phyloP scores from a whole-genome alignment of 177 flowering plant species.

The Vitis hybrid region DNA sequence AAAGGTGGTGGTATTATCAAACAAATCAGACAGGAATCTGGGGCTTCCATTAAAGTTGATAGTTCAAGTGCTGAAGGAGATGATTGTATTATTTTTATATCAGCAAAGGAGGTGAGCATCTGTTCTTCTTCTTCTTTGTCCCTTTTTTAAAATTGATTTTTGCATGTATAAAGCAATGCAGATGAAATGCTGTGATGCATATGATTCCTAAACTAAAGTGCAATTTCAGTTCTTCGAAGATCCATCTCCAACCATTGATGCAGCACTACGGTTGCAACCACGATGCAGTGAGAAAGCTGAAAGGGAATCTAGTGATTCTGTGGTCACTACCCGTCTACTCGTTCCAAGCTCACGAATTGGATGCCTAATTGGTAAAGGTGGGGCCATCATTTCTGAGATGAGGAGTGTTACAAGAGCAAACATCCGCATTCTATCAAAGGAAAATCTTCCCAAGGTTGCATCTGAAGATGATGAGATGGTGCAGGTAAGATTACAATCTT shows the following conservation, averaged over 20 bases:
- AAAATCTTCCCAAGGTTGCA: conserved; percentile 86
- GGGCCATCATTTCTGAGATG: conserved; percentile 84
- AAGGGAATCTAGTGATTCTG: conserved; percentile 76
- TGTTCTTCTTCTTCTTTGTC: no score
- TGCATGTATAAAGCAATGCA: neutral
- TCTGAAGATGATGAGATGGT: conserved; percentile 96
- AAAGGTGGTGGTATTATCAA: conserved; percentile 90
- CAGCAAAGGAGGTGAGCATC: conserved; percentile 75
- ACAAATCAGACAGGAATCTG: conserved; percentile 93
- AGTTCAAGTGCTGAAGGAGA: conserved; percentile 80
- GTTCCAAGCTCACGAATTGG: conserved; percentile 92
- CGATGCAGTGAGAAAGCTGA: conserved; percentile 91
- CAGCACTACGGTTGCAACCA: conserved; percentile 88
- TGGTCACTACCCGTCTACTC: conserved; percentile 82
- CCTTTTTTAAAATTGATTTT: neutral
- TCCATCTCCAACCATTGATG: conserved; percentile 78
- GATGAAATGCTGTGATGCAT: no score
- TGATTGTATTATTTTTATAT: conserved; percentile 79
- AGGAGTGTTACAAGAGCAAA: conserved; percentile 87
- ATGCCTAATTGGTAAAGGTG: conserved; percentile 96
- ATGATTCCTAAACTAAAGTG: neutral
- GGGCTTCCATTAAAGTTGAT: conserved; percentile 86
- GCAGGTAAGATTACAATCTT: conserved; percentile 50
- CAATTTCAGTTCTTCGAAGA: conserved; percentile 63
- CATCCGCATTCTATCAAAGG: conserved; percentile 87